These are phyloP conservation scores for Hyaloscypha finlandica DNA, from an alignment of 495 filamentous ascomycete species.

Conservation along the genomic window DNA sequence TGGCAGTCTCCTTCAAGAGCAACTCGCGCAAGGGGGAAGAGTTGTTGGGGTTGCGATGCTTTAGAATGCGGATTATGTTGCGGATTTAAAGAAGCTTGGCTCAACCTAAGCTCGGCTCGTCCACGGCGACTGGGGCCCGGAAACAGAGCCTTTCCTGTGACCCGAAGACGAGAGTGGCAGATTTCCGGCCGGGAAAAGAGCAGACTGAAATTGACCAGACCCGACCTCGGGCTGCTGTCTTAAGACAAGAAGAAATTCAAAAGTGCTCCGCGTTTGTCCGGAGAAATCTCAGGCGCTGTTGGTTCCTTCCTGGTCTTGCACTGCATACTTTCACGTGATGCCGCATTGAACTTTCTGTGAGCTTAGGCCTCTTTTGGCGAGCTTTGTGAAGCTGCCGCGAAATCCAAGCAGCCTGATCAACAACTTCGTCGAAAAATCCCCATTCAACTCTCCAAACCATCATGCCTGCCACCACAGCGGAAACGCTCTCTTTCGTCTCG, in stretches of 20 bases:
- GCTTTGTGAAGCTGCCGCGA: constrained; percentile 28
- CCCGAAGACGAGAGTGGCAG: constrained; percentile 1
- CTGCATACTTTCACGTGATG: constrained; percentile 11
- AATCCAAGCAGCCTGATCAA: constrained; percentile 28
- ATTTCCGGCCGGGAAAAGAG: neutral
- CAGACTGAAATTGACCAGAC: neutral
- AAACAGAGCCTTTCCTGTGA: constrained; percentile 7
- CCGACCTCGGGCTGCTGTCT: neutral
- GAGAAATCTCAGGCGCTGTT: neutral
- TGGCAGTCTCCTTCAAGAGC: neutral
- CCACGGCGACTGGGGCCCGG: constrained; percentile 3
- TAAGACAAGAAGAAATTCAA: neutral
- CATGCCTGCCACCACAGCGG: constrained; percentile 94
- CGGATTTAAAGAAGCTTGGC: constrained; percentile 6
- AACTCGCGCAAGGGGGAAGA: constrained; percentile 5
- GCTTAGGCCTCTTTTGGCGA: neutral
- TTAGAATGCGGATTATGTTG: constrained; percentile 19
- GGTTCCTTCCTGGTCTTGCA: neutral
- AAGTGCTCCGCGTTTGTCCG: constrained; percentile 2
- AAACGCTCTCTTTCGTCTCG: constrained; percentile 88
- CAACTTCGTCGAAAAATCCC: constrained; percentile 14
- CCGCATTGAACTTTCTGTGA: neutral
- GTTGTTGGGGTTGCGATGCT: constrained; percentile 19
- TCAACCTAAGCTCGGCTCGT: constrained; percentile 22
- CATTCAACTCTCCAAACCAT: constrained; percentile 32